Conservation (phyloP, 2,329 filamentous ascomycete species). For the Xylaria sp. region DNA sequence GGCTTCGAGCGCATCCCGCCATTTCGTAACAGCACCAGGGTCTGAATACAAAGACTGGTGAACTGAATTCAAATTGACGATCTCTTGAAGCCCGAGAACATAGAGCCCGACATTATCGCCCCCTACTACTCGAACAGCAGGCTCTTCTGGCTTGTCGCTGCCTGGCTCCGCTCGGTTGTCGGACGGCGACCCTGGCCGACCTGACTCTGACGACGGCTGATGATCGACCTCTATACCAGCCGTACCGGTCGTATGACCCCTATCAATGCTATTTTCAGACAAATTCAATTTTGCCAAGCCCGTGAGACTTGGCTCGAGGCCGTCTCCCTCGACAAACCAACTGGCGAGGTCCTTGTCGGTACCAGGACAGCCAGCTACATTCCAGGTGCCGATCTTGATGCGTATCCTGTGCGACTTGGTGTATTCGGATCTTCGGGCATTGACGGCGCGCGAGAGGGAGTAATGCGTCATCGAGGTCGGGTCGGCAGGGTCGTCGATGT, state of each 20-base stretch:
- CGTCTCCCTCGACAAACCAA: conserved; percentile 87
- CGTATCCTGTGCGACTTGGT: conserved; percentile 77
- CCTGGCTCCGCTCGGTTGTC: conserved; percentile 41
- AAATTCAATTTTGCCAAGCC: conserved; percentile 67
- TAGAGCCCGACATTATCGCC: conserved; percentile 86
- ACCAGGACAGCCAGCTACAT: conserved; percentile 85
- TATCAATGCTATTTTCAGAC: conserved; percentile 54
- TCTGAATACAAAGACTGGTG: conserved; percentile 84
- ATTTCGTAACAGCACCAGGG: conserved; percentile 75
- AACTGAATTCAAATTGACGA: conserved; percentile 85
- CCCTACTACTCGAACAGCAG: conserved; percentile 59
- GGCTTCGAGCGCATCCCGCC: conserved; percentile 80
- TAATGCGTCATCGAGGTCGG: conserved; percentile 60
- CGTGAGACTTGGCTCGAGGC: conserved; percentile 72
- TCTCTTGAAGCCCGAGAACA: conserved; percentile 89
- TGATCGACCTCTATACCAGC: neutral
- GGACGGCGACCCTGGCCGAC: neutral
- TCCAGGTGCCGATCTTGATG: conserved; percentile 95
- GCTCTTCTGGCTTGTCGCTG: conserved; percentile 56
- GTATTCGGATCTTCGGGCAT: conserved; percentile 82
- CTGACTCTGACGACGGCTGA: neutral
- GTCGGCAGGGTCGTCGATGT: conserved; percentile 60
- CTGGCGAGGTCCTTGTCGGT: conserved; percentile 87
- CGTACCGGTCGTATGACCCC: conserved; percentile 25
- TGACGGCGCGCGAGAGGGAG: conserved; percentile 73